Evolutionary conservation across 1,139 yeast species (phyloP), one percentile per base, ranked within the genome.

Genomic region (Pneumocystis canis): DNA sequence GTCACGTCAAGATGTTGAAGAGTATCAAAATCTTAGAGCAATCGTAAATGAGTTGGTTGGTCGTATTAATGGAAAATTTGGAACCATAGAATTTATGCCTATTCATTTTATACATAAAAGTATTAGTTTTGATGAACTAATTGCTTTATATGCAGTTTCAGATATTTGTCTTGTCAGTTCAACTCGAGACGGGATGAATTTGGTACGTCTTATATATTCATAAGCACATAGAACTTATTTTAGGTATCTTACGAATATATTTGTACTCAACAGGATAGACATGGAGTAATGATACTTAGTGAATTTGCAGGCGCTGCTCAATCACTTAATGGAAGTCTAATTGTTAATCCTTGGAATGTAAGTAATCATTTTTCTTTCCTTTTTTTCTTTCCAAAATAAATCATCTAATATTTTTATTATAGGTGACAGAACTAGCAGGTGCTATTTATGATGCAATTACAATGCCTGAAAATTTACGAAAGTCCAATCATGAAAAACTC

Each of bases 301-400:
- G 99, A 92, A 74, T 92, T 92, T 76, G 95, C 98, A 0, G 99
- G 99, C 60, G 98, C 98, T n/a, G 97, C 98, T 0, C 99, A 92
- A 75, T 85, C 95, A 0, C 78, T 92, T 67, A 92, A 92, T 71
- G 98, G 99, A 32, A 89, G 96, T 1, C 74, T 92, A 30, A 84
- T 92, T 66, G 96, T 92, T 39, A 92, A 92, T 71, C 99, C 99
- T 2, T 92, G 99, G 99, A 92, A 39, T 14, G 40, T 25, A 35
- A 35, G 40, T n/a, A 5, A 11, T 54, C 30, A 5, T 25, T 39
- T 35, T 3, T 53, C 5, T 25, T 14, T 20, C 16, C 9, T 20
- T 35, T 1, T 25, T 25, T 28, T 57, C 16, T 18, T 9, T 32
- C n/a, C n/a, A n/a, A 57, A 57, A 90, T 73, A 90, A 92, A 20